Base-by-base conservation (phyloP, 352 stramenopile species). In the Plasmopara viticola region DNA sequence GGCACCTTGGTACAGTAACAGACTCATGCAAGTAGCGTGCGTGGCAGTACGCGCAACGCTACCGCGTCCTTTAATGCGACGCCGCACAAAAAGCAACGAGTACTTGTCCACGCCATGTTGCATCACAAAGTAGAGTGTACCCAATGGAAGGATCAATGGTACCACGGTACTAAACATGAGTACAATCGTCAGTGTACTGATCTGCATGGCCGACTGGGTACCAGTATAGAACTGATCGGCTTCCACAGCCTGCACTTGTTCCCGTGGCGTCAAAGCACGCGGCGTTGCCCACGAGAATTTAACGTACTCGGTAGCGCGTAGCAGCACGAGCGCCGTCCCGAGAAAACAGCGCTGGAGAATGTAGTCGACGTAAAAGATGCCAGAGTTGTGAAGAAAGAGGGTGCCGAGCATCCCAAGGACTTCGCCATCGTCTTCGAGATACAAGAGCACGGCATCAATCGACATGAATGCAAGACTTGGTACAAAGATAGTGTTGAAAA, bases 341-440 rank as follows among this genome's bases (percentile, higher is more conserved):
- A 94, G 57, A 57, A 94, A 94, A 40, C 72, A 81, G 13, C 83
- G 78, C 67, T 94, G 83, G 33, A 94, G 70, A 46, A 91, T 75
- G 48, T 94, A 94, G 58, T 89, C 86, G 48, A 91, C 78, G 68
- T 90, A 94, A 55, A 94, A 94, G 37, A 91, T 82, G n/a, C 83
- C 83, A 14, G 83, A 90, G 51, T 94, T 94, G 74, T 88, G 80
- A 39, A 94, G 48, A 59, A 94, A 94, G 15, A 94, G 70, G 37
- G 81, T 88, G 12, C 82, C 83, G 0, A 94, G 66, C 66, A 92
- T 87, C 31, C 85, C 77, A 15, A 92, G 60, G 51, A 92, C 75
- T 46, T 90, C 72, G 35, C 74, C 81, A 40, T 90, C 76, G 33
- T 72, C 70, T 39, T 85, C 65, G 17, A 94, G 66, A 52, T 94